phyloP scores from a whole-genome alignment of 75 land plant species.

The Cunninghamia lanceolata region DNA sequence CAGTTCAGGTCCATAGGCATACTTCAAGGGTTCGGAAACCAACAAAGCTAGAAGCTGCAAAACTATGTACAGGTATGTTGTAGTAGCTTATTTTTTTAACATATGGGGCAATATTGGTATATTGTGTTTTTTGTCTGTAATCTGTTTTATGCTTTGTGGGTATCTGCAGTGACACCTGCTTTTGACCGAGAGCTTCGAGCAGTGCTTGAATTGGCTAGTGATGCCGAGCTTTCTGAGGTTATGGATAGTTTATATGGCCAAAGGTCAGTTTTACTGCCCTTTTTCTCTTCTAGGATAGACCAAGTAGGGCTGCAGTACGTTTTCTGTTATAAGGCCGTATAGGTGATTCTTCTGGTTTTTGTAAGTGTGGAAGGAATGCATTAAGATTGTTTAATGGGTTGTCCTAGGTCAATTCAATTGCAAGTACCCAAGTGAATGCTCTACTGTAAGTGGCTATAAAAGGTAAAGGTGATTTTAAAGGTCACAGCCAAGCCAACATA shows the following conservation, averaged over 20 bases:
- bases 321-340: neutral
- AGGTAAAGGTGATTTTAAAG: too few species aligned
- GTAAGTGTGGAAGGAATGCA: too few species aligned
- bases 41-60: neutral
- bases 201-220: conserved; percentile 86
- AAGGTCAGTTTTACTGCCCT: conserved; percentile 40
- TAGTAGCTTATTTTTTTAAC: neutral
- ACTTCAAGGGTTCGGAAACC: neutral
- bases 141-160: neutral
- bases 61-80: neutral
- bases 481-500: too few species aligned
- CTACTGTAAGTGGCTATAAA: too few species aligned
- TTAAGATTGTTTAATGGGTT: too few species aligned
- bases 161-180: conserved; percentile 28
- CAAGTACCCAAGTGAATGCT: too few species aligned
- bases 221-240: conserved; percentile 75
- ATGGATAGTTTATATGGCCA: conserved; percentile 73
- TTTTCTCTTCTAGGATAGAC: neutral
- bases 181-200: conserved; percentile 72
- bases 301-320: neutral
- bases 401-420: too few species aligned
- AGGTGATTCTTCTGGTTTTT: too few species aligned
- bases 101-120: neutral
- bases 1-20: neutral
- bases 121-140: neutral